These are phyloP conservation scores for Sclerotinia spermophila DNA, from an alignment of 2,329 filamentous ascomycete genomes.

Conservation along the genomic window DNA sequence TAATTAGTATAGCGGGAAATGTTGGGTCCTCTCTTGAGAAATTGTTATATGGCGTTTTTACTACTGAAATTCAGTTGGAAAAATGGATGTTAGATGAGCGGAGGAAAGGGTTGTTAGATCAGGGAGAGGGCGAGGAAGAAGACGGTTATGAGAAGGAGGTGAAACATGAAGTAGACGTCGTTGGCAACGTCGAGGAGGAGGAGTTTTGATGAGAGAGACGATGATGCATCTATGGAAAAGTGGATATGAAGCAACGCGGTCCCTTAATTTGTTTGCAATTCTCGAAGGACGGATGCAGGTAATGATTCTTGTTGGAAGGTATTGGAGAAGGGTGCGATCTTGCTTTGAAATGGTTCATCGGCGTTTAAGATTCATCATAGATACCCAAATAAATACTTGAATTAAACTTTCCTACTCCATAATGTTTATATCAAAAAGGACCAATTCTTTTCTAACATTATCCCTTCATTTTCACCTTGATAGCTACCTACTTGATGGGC, in stretches of 20 bases:
- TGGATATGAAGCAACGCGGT: background rate
- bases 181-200: background rate
- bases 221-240: background rate
- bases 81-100: slow-evolving; percentile 31
- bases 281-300: background rate
- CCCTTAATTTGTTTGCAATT: background rate
- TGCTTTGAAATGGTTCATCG: background rate
- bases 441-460: background rate
- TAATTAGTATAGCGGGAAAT: slow-evolving; percentile 28
- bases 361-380: background rate
- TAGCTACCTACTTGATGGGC: background rate
- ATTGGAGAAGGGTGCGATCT: background rate
- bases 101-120: slow-evolving; percentile 21
- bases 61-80: slow-evolving; percentile 32
- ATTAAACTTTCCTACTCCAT: background rate
- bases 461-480: background rate
- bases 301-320: background rate
- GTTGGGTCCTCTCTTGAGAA: slow-evolving; percentile 29
- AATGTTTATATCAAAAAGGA: background rate
- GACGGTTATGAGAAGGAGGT: background rate
- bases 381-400: background rate
- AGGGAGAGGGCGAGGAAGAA: background rate
- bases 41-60: slow-evolving; percentile 32
- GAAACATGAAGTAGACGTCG: background rate
- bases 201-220: background rate